Evolutionary conservation across 768 basidiomycete species (phyloP).

Genomic region (Lactifluus rugatus): DNA sequence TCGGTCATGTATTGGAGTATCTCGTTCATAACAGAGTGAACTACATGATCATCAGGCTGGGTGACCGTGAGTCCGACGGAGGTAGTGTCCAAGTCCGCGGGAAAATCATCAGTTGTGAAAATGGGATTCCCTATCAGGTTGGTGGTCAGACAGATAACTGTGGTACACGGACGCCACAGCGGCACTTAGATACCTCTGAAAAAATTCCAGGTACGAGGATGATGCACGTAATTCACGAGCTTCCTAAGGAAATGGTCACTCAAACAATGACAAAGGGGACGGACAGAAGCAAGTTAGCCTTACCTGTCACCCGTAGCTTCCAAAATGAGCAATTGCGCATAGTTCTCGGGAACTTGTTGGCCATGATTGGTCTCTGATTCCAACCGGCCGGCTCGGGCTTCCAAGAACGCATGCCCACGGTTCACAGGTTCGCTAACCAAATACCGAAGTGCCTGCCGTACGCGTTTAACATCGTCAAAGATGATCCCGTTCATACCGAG

Average conservation of each 20-base stretch:
- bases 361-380: conserved; percentile 38
- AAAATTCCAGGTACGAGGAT: conserved; percentile 43
- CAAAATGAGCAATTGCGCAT: conserved; percentile 48
- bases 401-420: conserved; percentile 36
- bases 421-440: conserved; percentile 37
- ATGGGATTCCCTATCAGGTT: conserved; percentile 24
- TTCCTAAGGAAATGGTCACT: conserved; percentile 23
- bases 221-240: conserved; percentile 33
- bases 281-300: conserved; percentile 2
- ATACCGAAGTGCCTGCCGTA: conserved; percentile 39
- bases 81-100: conserved; percentile 50
- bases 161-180: conserved; percentile 26
- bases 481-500: conserved; percentile 48
- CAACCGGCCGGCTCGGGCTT: conserved; percentile 31
- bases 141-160: background rate
- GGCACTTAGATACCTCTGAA: conserved; percentile 35
- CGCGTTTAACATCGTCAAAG: conserved; percentile 34
- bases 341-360: conserved; percentile 39
- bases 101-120: conserved; percentile 41
- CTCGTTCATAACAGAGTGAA: conserved; percentile 42
- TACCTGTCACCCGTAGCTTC: conserved; percentile 41
- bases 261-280: background rate
- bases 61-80: conserved; percentile 42
- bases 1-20: conserved; percentile 42
- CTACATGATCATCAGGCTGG: conserved; percentile 25